Evolutionary conservation across 805 yeast genomes (phyloP).

Genomic region (Helenozyma rhizophorensis): DNA sequence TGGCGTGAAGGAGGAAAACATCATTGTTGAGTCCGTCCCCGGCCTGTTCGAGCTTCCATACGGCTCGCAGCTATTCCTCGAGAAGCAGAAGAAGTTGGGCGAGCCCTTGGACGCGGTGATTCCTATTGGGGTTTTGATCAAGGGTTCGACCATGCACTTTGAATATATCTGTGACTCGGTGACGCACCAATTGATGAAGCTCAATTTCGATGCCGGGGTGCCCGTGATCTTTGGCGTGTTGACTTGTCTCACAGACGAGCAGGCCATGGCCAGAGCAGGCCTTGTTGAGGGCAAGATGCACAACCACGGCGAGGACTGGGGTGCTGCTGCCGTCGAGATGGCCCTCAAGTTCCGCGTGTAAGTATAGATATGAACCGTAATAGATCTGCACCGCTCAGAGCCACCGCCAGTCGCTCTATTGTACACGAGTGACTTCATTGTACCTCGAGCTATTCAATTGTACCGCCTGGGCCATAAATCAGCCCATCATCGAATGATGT

Average conservation of each 20-base stretch:
- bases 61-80: slow-evolving; percentile 57
- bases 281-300: slow-evolving; percentile 70
- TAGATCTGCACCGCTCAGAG: too few relatives aligned
- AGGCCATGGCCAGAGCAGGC: slow-evolving; percentile 92
- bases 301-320: slow-evolving; percentile 99
- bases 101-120: slow-evolving; percentile 75
- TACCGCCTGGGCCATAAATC: too few relatives aligned
- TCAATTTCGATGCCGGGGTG: slow-evolving; percentile 61
- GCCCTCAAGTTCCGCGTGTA: slow-evolving; percentile 26
- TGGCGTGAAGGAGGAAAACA: slow-evolving; percentile 75
- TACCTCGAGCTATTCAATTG: too few relatives aligned
- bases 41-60: slow-evolving; percentile 93
- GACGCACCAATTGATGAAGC: slow-evolving; percentile 76
- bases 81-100: slow-evolving; percentile 38
- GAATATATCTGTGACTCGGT: slow-evolving; percentile 94
- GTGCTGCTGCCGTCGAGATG: slow-evolving; percentile 98
- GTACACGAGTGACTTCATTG: too few relatives aligned
- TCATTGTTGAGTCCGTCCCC: slow-evolving; percentile 81
- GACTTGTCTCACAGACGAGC: slow-evolving; percentile 91
- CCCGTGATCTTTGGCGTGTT: slow-evolving; percentile 93
- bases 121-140: slow-evolving; percentile 91
- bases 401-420: too few relatives aligned
- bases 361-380: too few relatives aligned
- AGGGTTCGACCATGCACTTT: slow-evolving; percentile 97
- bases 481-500: too few relatives aligned